Conservation (phyloP, 305 asterid species). For the Fraxinus albicans region DNA sequence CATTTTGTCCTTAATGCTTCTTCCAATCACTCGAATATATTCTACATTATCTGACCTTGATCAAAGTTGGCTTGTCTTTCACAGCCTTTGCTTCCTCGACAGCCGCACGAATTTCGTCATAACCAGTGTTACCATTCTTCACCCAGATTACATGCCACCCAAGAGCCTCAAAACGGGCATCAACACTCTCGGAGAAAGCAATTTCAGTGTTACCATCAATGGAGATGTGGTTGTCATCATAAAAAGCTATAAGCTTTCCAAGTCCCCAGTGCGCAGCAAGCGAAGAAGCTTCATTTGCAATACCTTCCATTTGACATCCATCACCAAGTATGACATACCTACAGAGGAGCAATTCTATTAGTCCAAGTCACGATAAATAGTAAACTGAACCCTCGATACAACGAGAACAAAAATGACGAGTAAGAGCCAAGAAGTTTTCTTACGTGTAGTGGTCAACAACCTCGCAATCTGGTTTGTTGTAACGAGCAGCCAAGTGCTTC, state of each 20-base stretch:
- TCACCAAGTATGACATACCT: conserved; percentile 85
- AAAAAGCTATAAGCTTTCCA: conserved; percentile 93
- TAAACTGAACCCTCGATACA: background rate
- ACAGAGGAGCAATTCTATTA: conserved; percentile 25
- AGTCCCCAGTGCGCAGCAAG: conserved; percentile 99
- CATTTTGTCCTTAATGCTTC: conserved; percentile 7
- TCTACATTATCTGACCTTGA: conserved; percentile 61
- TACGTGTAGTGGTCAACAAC: conserved; percentile 97
- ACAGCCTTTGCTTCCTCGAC: conserved; percentile 95
- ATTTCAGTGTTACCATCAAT: conserved; percentile 98
- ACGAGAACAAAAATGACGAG: background rate
- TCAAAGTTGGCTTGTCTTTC: conserved; percentile 90
- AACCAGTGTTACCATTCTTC: conserved; percentile 91
- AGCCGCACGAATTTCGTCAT: conserved; percentile 97
- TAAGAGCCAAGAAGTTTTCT: conserved; percentile 19
- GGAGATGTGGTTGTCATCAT: conserved; percentile 96
- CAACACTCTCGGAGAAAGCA: conserved; percentile 90
- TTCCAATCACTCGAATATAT: background rate
- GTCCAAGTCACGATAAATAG: conserved; percentile 3
- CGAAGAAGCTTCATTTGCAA: conserved; percentile 90
- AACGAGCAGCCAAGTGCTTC: conserved; percentile 94
- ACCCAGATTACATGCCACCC: conserved; percentile 86
- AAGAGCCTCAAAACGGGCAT: conserved; percentile 82
- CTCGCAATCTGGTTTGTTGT: conserved; percentile 84
- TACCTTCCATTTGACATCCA: conserved; percentile 99